Conservation (phyloP, 106 monocot genomes). For the Posidonia australis region DNA sequence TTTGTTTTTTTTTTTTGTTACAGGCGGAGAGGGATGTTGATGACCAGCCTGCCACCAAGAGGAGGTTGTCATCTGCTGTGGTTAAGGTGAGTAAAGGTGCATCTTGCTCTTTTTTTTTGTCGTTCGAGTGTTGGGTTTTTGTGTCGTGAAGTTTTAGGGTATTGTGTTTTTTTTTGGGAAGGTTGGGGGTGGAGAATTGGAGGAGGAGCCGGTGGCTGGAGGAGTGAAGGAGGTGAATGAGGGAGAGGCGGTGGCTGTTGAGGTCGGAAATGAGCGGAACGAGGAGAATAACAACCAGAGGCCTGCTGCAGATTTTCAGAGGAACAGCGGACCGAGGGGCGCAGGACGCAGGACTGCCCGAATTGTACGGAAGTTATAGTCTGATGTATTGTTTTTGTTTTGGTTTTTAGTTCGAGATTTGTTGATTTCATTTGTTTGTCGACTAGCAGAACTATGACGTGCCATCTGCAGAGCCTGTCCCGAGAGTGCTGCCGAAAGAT, state of each 20-base stretch:
- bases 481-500: conserved; percentile 55
- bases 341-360: conserved; percentile 30
- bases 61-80: conserved; percentile 70
- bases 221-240: conserved; percentile 20
- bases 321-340: conserved; percentile 39
- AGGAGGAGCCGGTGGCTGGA: conserved; percentile 8
- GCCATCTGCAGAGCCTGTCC: conserved; percentile 44
- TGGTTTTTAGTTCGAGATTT: conserved; percentile 1
- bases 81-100: conserved; percentile 39
- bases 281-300: conserved; percentile 12
- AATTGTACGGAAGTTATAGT: conserved; percentile 21
- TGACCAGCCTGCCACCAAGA: conserved; percentile 63
- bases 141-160: neutral
- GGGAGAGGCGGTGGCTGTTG: neutral
- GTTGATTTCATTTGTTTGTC: neutral
- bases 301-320: conserved; percentile 8
- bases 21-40: conserved; percentile 36
- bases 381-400: neutral
- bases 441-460: conserved; percentile 54
- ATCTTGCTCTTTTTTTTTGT: neutral
- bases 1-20: neutral
- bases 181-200: conserved; percentile 51
- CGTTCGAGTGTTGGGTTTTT: neutral
- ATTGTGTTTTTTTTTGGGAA: conserved; percentile 11
- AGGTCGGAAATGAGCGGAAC: conserved; percentile 5